Evolutionary conservation across 805 yeast genomes (phyloP).

Genomic region (Yarrowia yakushimensis): DNA sequence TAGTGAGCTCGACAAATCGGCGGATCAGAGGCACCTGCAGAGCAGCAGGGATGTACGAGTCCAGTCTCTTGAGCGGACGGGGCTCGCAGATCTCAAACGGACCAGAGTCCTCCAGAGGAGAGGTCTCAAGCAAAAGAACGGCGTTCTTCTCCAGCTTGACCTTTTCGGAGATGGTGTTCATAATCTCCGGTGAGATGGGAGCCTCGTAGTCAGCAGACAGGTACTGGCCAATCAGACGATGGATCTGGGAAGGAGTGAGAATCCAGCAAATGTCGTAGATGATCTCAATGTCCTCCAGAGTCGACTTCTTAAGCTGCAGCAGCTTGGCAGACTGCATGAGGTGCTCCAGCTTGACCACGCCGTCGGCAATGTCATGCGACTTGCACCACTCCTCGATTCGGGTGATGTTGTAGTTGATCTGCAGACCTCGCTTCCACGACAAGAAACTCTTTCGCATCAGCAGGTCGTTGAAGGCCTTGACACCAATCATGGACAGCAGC

Average conservation of each 20-base stretch:
- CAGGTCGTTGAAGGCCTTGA: slow-evolving; percentile 90
- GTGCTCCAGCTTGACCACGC: slow-evolving; percentile 77
- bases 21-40: slow-evolving; percentile 83
- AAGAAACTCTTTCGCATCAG: slow-evolving; percentile 91
- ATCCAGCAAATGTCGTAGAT: slow-evolving; percentile 94
- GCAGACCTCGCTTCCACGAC: slow-evolving; percentile 97
- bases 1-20: slow-evolving; percentile 72
- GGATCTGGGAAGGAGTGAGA: slow-evolving; percentile 91
- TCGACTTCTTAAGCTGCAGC: slow-evolving; percentile 84
- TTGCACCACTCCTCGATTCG: slow-evolving; percentile 98
- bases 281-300: slow-evolving; percentile 83
- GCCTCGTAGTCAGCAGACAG: slow-evolving; percentile 91
- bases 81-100: slow-evolving; percentile 44
- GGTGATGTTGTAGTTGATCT: slow-evolving; percentile 92
- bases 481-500: slow-evolving; percentile 80
- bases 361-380: slow-evolving; percentile 85
- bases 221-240: slow-evolving; percentile 84
- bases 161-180: slow-evolving; percentile 64
- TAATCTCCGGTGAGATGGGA: slow-evolving; percentile 79
- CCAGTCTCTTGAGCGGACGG: slow-evolving; percentile 67
- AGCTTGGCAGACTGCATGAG: slow-evolving; percentile 90
- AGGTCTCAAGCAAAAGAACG: slow-evolving; percentile 41
- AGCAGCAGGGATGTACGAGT: slow-evolving; percentile 86
- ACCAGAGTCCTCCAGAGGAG: slow-evolving; percentile 41
- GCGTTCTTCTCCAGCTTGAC: slow-evolving; percentile 42